Percentiles rank a stretch among this genome's conserved stretches.
Evolutionary conservation across 1,284 basidiomycete species (phyloP).

Genomic region (Baeospora myosura): DNA sequence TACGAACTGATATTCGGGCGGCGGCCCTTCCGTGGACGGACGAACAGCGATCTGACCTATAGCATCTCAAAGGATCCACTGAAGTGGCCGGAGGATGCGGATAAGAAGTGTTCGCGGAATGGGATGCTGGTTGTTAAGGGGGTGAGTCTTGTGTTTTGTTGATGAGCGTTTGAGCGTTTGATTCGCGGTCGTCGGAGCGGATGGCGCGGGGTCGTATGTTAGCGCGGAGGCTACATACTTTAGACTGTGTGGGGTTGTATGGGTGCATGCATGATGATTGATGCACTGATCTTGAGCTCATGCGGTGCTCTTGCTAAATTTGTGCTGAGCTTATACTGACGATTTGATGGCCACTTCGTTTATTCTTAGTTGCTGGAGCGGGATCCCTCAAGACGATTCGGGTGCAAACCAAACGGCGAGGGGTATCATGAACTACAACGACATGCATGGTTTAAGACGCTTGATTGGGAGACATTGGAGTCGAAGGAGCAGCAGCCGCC

Average conservation of each 20-base stretch:
- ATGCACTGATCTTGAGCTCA: neutral
- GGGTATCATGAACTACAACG: constrained; percentile 71
- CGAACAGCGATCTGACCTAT: constrained; percentile 84
- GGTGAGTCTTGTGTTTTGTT: constrained; percentile 34
- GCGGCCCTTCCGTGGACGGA: constrained; percentile 86
- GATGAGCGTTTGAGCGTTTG: too few relatives aligned
- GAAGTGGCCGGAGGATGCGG: constrained; percentile 73
- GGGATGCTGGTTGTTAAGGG: constrained; percentile 64
- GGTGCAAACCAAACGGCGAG: constrained; percentile 74
- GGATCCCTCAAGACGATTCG: constrained; percentile 75
- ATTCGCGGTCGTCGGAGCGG: too few relatives aligned
- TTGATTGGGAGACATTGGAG: constrained; percentile 86
- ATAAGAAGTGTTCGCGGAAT: constrained; percentile 57
- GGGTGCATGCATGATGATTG: neutral
- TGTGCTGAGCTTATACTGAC: constrained; percentile 1
- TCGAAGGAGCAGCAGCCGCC: constrained; percentile 76
- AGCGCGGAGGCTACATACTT: too few relatives aligned
- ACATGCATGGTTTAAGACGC: constrained; percentile 81
- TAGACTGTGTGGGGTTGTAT: too few relatives aligned
- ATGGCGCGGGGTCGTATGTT: too few relatives aligned
- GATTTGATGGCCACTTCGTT: neutral
- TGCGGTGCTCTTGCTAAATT: neutral
- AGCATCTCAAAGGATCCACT: constrained; percentile 76
- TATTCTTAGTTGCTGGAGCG: constrained; percentile 70
- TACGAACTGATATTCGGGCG: constrained; percentile 90